phyloP scores from a whole-genome alignment of 192 early-diverging fungal genomes.

The Coemansia sp. region DNA sequence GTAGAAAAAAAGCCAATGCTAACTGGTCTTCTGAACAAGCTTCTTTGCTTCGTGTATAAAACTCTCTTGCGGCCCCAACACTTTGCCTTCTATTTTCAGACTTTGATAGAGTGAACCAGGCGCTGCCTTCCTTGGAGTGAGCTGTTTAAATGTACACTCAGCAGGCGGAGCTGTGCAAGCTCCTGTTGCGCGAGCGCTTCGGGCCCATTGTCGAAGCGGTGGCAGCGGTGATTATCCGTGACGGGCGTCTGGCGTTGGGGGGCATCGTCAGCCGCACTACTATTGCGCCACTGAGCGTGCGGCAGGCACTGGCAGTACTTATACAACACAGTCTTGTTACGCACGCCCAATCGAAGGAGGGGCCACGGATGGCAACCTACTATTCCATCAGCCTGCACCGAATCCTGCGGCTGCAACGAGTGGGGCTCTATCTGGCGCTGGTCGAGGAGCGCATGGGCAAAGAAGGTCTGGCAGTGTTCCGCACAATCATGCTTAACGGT shows the following conservation, averaged over 20 bases:
- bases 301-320: slow-evolving; percentile 75
- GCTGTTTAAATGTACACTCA: slow-evolving; percentile 35
- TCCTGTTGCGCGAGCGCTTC: slow-evolving; percentile 72
- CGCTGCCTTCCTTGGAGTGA: too few relatives aligned
- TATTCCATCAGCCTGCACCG: slow-evolving; percentile 62
- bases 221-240: slow-evolving; percentile 27
- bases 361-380: slow-evolving; percentile 61
- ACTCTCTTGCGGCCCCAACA: slow-evolving; percentile 1
- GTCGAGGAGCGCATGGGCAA: slow-evolving; percentile 59
- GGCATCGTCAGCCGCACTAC: slow-evolving; percentile 55
- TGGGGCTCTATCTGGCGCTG: slow-evolving; percentile 58
- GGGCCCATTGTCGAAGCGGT: slow-evolving; percentile 70
- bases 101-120: neutral
- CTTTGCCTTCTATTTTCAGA: slow-evolving; percentile 1
- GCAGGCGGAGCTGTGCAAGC: slow-evolving; percentile 41
- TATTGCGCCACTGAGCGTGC: slow-evolving; percentile 57
- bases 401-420: slow-evolving; percentile 61
- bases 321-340: slow-evolving; percentile 83
- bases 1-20: too few relatives aligned
- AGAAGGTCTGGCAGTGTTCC: slow-evolving; percentile 58
- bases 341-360: slow-evolving; percentile 66
- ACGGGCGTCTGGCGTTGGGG: slow-evolving; percentile 67
- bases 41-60: neutral
- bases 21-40: too few relatives aligned
- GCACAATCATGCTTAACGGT: slow-evolving; percentile 51